Evolutionary conservation across 2,329 filamentous ascomycete genomes (phyloP), one percentile per base, ranked within the genome.

Genomic region (Colletotrichum plurivorum): DNA sequence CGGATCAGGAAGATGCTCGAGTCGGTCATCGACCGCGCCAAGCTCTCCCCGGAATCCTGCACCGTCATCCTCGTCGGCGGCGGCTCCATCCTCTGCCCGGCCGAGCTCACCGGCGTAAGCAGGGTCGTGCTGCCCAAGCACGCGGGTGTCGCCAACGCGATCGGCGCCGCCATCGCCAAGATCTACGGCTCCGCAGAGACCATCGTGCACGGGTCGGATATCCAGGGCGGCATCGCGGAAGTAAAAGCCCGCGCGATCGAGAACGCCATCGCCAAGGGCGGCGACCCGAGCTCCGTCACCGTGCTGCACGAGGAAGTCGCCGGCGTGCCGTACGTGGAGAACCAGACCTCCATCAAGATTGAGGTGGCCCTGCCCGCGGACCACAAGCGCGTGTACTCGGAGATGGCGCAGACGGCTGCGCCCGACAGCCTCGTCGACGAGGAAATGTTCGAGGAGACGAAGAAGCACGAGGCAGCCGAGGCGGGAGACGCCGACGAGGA

Each of bases 31-130:
- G 73, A 75, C 56, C 67, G 73, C 36, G 73, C 73, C 48, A 75
- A 75, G 27, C 69, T 73, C 13, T 71, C 73, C 1, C 70, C 72
- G 2, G 72, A 73, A 7, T 62, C 66, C 1, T 73, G 73, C 53
- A 71, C 71, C 12, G 71, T 74, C 3, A 70, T 75, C 13, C 57
- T 75, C 10, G 73, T 75, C 3, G 73, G 73, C n/a, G 73, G 72
- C 13, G 73, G 72, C n/a, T 67, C 71, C 4, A 63, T 73, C 1
- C 59, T 74, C 16, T 74, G 73, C 41, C 73, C 73, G 2, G 6
- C 57, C 4, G 52, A 59, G 22, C 72, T 75, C 4, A 59, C 70
- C 2, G 73, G 73, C 1, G 73, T 74, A 15, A 66, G 67, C 27
- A 64, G 58, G 39, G 69, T 74, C 25, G 63, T 74, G 20, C 58